A percentile compares a stretch with the other conserved stretches of the same genome.
Evolutionary conservation across 2,329 filamentous ascomycete genomes (phyloP).

Genomic region (Cladosporium oxysporum): DNA sequence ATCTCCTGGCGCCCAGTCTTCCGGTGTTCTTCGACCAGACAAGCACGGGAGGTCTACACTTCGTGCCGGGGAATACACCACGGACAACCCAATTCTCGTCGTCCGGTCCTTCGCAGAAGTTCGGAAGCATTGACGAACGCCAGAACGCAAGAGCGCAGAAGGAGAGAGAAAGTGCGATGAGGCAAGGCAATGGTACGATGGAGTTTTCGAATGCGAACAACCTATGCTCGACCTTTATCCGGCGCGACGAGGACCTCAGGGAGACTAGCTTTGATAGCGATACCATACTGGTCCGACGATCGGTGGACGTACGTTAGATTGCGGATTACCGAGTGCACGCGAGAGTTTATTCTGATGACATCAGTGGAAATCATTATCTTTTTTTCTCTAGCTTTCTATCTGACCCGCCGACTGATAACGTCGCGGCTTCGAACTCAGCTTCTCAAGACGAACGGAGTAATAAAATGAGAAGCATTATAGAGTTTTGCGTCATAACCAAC

Average conservation of each 20-base stretch:
- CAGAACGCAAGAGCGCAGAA: neutral
- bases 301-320: conserved; percentile 16
- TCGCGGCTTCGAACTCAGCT: too few species aligned
- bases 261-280: conserved; percentile 17
- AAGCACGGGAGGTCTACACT: conserved; percentile 20
- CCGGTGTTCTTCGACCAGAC: conserved; percentile 35
- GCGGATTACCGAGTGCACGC: too few species aligned
- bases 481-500: too few species aligned
- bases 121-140: neutral
- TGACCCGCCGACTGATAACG: too few species aligned
- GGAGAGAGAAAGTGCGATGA: neutral
- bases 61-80: conserved; percentile 16
- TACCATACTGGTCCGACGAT: conserved; percentile 16
- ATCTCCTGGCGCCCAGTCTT: conserved; percentile 37
- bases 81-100: neutral
- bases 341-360: too few species aligned
- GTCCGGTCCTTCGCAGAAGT: neutral
- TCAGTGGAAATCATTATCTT: too few species aligned
- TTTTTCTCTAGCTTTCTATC: too few species aligned
- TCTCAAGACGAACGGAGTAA: too few species aligned
- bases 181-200: neutral
- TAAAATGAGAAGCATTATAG: too few species aligned
- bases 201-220: neutral
- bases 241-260: neutral
- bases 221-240: neutral